Evolutionary conservation across 768 basidiomycete genomes (phyloP).

Genomic region (Psilocybe cyanescens): DNA sequence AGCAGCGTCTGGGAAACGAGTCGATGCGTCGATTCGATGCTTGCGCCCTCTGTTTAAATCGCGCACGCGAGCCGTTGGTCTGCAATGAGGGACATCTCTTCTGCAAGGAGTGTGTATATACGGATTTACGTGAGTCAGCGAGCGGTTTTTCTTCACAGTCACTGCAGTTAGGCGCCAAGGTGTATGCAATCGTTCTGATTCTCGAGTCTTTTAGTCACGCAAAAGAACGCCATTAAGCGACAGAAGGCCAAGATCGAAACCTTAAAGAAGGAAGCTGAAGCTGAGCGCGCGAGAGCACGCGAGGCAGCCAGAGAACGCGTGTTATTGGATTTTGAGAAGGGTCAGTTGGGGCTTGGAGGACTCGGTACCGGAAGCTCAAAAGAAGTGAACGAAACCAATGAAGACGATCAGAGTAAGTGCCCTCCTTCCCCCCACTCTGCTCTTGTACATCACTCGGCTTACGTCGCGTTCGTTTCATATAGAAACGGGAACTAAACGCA

Average conservation of each 20-base stretch:
- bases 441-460: not conserved
- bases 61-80: constrained; percentile 81
- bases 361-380: constrained; percentile 37
- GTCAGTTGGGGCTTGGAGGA: constrained; percentile 74
- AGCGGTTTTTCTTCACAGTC: not conserved
- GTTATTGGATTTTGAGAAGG: constrained; percentile 85
- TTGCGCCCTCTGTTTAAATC: constrained; percentile 86
- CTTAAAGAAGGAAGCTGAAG: constrained; percentile 79
- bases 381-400: constrained; percentile 21
- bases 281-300: constrained; percentile 69
- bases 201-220: constrained; percentile 56
- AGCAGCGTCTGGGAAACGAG: constrained; percentile 87
- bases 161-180: not conserved
- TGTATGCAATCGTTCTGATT: not conserved
- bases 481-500: constrained; percentile 73
- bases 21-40: constrained; percentile 93
- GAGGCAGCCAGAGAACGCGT: constrained; percentile 88
- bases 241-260: constrained; percentile 81
- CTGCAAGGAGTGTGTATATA: constrained; percentile 93
- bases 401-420: constrained; percentile 2
- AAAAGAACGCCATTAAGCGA: constrained; percentile 93
- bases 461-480: not conserved
- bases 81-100: constrained; percentile 91
- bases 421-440: not conserved
- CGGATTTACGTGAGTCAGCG: constrained; percentile 70